phyloP scores from a whole-genome alignment of 208 protist species.

The Leptomonas seymouri region DNA sequence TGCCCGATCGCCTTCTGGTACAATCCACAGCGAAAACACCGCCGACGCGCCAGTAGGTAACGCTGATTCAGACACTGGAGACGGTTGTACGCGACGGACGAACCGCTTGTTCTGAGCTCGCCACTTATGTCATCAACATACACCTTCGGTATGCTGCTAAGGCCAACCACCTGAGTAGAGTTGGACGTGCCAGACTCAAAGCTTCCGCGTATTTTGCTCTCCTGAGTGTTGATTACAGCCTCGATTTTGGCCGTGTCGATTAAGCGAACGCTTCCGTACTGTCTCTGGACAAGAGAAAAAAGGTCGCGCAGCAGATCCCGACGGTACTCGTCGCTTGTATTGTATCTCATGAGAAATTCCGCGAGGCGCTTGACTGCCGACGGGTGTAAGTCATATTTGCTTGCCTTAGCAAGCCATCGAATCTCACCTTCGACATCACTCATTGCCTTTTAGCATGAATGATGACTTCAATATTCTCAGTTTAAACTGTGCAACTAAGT shows the following conservation, averaged over 20 bases:
- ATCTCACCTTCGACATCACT: slow-evolving; percentile 62
- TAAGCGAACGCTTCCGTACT: slow-evolving; percentile 44
- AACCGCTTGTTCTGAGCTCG: slow-evolving; percentile 45
- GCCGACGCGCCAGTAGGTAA: slow-evolving; percentile 75
- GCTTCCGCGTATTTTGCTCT: slow-evolving; percentile 43
- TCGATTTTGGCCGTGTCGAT: slow-evolving; percentile 68
- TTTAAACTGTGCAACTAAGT: too few relatives aligned
- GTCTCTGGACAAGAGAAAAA: slow-evolving; percentile 68
- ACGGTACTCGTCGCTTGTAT: slow-evolving; percentile 42
- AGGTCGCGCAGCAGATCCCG: slow-evolving; percentile 64
- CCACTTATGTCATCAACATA: slow-evolving; percentile 72
- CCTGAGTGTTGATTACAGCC: slow-evolving; percentile 52
- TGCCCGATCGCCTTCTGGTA: slow-evolving; percentile 68
- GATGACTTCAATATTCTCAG: too few relatives aligned
- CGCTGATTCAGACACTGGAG: slow-evolving; percentile 73
- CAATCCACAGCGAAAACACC: slow-evolving; percentile 80
- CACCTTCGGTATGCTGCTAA: slow-evolving; percentile 52
- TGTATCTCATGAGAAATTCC: slow-evolving; percentile 52
- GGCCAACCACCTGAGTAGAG: slow-evolving; percentile 44
- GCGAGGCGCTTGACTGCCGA: slow-evolving; percentile 68
- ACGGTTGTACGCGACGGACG: slow-evolving; percentile 29
- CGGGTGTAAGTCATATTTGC: slow-evolving; percentile 82
- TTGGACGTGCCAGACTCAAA: slow-evolving; percentile 32
- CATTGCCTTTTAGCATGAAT: slow-evolving; percentile 23
- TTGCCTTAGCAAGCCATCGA: slow-evolving; percentile 60